phyloP scores from a whole-genome alignment of 768 basidiomycete species.

The Mycena sanguinolenta region DNA sequence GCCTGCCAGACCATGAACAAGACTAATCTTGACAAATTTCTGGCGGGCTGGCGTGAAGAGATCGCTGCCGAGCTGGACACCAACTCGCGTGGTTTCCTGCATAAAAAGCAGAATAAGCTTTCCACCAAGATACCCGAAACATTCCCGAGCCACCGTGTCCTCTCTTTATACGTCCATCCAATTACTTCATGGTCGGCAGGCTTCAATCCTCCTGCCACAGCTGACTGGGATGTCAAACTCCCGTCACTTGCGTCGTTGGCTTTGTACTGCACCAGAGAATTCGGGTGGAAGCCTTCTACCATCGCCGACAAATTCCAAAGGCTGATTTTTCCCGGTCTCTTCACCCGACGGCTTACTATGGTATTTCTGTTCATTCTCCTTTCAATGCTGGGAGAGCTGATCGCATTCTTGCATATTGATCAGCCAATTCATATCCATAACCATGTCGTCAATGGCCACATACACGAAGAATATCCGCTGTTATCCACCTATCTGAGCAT shows the following conservation, averaged over 20 bases:
- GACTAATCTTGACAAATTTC: constrained; percentile 18
- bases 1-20: constrained; percentile 43
- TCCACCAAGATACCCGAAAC: constrained; percentile 7
- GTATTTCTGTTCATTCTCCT: too few species aligned
- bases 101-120: background rate
- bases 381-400: too few species aligned
- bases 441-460: background rate
- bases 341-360: too few species aligned
- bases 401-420: too few species aligned
- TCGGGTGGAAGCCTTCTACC: too few species aligned
- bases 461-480: too few species aligned
- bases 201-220: background rate
- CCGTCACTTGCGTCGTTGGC: too few species aligned
- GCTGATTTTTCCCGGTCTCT: too few species aligned
- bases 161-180: constrained; percentile 19
- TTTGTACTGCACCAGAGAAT: too few species aligned
- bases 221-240: too few species aligned
- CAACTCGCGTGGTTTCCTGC: constrained; percentile 26
- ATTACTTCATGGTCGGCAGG: constrained; percentile 30
- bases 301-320: too few species aligned
- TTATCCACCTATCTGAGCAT: background rate
- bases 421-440: background rate
- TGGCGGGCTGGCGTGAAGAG: constrained; percentile 24
- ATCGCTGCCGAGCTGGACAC: constrained; percentile 24
- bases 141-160: constrained; percentile 24